A percentile compares a stretch with the other conserved stretches of the same genome.
phyloP scores from a whole-genome alignment of 176 grass and related monocot species.

The Bonia amplexicaulis region DNA sequence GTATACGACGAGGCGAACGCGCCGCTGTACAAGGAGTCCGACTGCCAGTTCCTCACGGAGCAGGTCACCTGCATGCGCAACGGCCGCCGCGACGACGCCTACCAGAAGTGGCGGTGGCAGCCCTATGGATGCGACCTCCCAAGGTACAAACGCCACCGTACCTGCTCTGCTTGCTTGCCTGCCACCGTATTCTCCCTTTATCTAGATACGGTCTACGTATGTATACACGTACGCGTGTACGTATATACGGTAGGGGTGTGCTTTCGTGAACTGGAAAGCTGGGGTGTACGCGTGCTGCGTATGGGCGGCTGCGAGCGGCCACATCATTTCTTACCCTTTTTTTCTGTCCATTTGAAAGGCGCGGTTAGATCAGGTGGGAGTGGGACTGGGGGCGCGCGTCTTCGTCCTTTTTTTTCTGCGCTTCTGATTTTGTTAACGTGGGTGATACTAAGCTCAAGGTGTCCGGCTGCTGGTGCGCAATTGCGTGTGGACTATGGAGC shows the following conservation, averaged over 20 bases:
- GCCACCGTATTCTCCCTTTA: not conserved
- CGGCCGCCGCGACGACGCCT: slow-evolving; percentile 73
- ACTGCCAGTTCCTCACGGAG: slow-evolving; percentile 81
- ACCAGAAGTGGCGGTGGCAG: slow-evolving; percentile 96
- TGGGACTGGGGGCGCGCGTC: too few relatives aligned
- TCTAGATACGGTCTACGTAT: not conserved
- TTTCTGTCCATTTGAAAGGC: not conserved
- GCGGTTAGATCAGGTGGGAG: not conserved
- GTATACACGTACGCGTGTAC: not conserved
- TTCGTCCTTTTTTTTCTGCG: not conserved
- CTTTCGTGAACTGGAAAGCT: slow-evolving; percentile 30
- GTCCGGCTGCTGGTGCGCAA: not conserved
- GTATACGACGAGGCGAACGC: slow-evolving; percentile 57
- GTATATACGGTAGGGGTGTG: slow-evolving; percentile 12
- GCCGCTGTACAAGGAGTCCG: slow-evolving; percentile 61
- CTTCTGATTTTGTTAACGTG: not conserved
- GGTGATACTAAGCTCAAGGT: slow-evolving; percentile 1
- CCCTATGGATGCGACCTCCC: slow-evolving; percentile 71
- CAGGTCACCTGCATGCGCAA: slow-evolving; percentile 95
- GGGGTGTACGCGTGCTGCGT: slow-evolving; percentile 10
- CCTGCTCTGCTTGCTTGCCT: not conserved
- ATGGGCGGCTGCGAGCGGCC: slow-evolving; percentile 10
- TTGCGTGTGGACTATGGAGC: not conserved
- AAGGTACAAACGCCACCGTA: slow-evolving; percentile 31
- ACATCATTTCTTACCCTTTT: slow-evolving; percentile 5